phyloP scores from a whole-genome alignment of 1,284 basidiomycete genomes.

The Leccinum variabile region DNA sequence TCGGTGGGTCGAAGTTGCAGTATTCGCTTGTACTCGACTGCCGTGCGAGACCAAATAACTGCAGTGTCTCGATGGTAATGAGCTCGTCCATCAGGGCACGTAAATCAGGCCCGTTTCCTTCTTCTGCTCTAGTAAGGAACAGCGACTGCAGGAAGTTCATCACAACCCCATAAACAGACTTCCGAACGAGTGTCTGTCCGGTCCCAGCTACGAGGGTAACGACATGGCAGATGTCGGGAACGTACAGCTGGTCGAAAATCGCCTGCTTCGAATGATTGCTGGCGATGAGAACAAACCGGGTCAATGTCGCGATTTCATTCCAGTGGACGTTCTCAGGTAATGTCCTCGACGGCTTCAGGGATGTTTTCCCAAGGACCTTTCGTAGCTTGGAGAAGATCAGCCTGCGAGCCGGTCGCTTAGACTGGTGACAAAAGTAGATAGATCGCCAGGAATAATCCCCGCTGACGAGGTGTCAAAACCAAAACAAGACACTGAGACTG shows the following conservation, averaged over 20 bases:
- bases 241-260: constrained; percentile 71
- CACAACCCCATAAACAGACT: constrained; percentile 78
- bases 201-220: constrained; percentile 74
- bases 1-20: constrained; percentile 50
- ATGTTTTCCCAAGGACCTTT: constrained; percentile 75
- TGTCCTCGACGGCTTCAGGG: constrained; percentile 57
- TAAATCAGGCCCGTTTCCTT: constrained; percentile 56
- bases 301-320: constrained; percentile 81
- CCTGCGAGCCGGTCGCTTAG: constrained; percentile 73
- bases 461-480: constrained; percentile 42
- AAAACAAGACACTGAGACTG: not conserved
- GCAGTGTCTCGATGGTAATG: constrained; percentile 56
- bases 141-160: constrained; percentile 81
- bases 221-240: constrained; percentile 81
- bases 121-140: constrained; percentile 58
- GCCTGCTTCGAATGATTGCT: constrained; percentile 66
- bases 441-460: constrained; percentile 72
- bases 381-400: constrained; percentile 74
- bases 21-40: constrained; percentile 66
- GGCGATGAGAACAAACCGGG: constrained; percentile 71
- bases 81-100: constrained; percentile 62
- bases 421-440: constrained; percentile 59
- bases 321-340: constrained; percentile 76
- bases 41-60: constrained; percentile 72
- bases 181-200: constrained; percentile 72